These are phyloP conservation scores for Coelastrella sp. DNA, from an alignment of 139 green algal species.

Conservation along the genomic window DNA sequence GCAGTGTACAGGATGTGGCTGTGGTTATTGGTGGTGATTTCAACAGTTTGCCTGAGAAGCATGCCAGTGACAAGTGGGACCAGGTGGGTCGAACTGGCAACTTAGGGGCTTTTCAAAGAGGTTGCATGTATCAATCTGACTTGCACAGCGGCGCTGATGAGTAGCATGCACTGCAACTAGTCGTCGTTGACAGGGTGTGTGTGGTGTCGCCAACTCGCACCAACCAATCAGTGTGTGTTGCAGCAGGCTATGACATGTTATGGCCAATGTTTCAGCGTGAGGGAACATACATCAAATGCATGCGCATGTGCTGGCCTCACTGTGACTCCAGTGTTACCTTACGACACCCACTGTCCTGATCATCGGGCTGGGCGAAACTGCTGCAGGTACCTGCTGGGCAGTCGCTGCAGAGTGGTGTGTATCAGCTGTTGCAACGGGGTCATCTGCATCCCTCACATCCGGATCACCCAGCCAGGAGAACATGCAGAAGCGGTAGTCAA, in stretches of 20 bases:
- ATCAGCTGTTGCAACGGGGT: constrained; percentile 58
- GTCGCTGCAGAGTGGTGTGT: constrained; percentile 49
- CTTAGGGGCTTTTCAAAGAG: not conserved
- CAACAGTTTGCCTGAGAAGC: constrained; percentile 52
- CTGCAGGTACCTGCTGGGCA: constrained; percentile 8
- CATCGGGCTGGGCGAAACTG: too few species aligned
- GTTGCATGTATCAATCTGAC: not conserved
- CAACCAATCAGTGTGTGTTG: too few species aligned
- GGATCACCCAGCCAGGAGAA: constrained; percentile 30
- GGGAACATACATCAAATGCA: not conserved
- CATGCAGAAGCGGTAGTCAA: not conserved
- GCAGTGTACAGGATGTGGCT: not conserved
- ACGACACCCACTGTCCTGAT: too few species aligned
- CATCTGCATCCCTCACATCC: constrained; percentile 32
- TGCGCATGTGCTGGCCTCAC: not conserved
- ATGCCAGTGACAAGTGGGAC: constrained; percentile 32
- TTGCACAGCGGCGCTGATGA: not conserved
- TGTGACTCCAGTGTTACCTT: too few species aligned
- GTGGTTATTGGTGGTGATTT: constrained; percentile 65
- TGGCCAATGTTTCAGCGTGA: too few species aligned
- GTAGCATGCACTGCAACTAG: not conserved
- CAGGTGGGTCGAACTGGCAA: not conserved
- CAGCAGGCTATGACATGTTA: too few species aligned
- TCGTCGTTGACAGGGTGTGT: too few species aligned
- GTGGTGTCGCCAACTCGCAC: too few species aligned